Percentiles rank a stretch among this genome's conserved stretches.
Evolutionary conservation across 495 filamentous ascomycete species (phyloP).

Genomic region (Hyaloscypha bicolor): DNA sequence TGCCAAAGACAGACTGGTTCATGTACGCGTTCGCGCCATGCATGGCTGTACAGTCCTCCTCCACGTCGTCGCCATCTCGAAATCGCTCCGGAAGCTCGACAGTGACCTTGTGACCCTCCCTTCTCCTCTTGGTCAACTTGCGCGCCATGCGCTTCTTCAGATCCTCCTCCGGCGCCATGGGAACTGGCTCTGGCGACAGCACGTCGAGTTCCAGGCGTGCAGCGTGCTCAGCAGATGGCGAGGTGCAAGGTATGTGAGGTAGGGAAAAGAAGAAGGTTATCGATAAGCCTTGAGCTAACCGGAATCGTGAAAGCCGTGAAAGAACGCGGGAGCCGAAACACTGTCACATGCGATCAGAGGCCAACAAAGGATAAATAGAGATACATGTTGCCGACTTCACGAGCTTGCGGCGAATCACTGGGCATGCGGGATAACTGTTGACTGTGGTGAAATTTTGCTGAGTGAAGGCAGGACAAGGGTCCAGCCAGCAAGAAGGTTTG

Average conservation of each 20-base stretch:
- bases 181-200: slow-evolving; percentile 18
- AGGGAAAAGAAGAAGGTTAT: neutral
- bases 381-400: neutral
- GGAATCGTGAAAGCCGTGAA: neutral
- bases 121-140: slow-evolving; percentile 62
- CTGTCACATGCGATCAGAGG: slow-evolving; percentile 14
- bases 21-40: slow-evolving; percentile 56
- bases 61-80: slow-evolving; percentile 64
- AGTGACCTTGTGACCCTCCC: slow-evolving; percentile 58
- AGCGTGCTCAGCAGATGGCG: neutral
- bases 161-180: slow-evolving; percentile 44
- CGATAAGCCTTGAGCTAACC: slow-evolving; percentile 18
- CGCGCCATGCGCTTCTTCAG: slow-evolving; percentile 41
- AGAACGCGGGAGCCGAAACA: no score
- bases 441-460: neutral
- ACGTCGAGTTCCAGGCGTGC: slow-evolving; percentile 12
- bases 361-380: neutral
- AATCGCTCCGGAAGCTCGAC: slow-evolving; percentile 80
- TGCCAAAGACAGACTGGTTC: slow-evolving; percentile 93
- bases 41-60: slow-evolving; percentile 74
- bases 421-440: neutral
- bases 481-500: neutral
- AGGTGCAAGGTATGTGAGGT: neutral
- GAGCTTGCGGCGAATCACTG: neutral
- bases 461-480: no score